Conservation (phyloP, 177 flowering plant species). For the Vitis hybrid region DNA sequence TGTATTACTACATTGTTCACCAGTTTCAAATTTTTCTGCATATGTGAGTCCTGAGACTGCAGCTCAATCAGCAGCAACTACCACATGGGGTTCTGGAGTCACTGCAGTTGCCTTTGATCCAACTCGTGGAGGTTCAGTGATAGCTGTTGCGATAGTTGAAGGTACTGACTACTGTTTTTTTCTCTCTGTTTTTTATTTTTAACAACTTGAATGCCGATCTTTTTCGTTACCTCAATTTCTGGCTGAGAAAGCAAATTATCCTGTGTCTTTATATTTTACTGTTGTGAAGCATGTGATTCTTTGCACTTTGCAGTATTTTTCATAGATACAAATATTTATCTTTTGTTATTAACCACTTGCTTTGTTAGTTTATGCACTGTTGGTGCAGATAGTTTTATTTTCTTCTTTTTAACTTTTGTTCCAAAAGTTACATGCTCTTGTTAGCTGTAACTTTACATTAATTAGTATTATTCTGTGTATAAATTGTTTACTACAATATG, state of each 20-base stretch:
- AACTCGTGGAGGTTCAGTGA: conserved; percentile 96
- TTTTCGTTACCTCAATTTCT: neutral
- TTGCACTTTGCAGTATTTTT: neutral
- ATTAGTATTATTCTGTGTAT: too few species aligned
- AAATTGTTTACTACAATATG: too few species aligned
- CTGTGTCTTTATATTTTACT: neutral
- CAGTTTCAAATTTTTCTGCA: conserved; percentile 99
- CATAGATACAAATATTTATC: neutral
- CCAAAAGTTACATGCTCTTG: too few species aligned
- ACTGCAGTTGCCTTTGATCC: conserved; percentile 99
- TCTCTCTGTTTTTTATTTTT: neutral
- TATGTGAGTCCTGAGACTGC: conserved; percentile 99
- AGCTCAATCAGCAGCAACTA: conserved; percentile 88
- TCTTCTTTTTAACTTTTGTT: too few species aligned
- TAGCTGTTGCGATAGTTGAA: conserved; percentile 93
- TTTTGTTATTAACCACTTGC: too few species aligned
- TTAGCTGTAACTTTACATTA: too few species aligned
- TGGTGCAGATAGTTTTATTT: too few species aligned
- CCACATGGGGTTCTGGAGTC: conserved; percentile 99
- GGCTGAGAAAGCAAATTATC: neutral
- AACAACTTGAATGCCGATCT: too few species aligned
- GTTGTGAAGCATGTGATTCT: neutral
- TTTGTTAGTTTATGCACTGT: too few species aligned
- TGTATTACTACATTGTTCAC: conserved; percentile 88
- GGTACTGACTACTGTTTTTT: conserved; percentile 37